These are phyloP conservation scores for Salmacisia buchloeana DNA, from an alignment of 1,284 basidiomycete genomes.

Conservation along the genomic window DNA sequence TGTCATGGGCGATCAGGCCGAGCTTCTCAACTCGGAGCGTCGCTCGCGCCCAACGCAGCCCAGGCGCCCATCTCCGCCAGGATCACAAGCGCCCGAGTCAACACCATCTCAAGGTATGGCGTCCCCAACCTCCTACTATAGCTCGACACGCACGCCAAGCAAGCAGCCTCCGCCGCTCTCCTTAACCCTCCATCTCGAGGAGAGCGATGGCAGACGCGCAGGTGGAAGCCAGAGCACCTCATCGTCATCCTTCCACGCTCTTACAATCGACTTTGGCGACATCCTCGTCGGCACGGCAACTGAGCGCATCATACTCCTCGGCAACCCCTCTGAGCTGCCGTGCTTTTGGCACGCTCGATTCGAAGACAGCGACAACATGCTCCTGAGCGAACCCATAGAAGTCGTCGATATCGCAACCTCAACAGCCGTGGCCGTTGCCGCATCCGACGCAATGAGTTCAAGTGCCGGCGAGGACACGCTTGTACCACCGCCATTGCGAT, in stretches of 20 bases:
- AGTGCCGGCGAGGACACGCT: background rate
- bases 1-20: conserved; percentile 41
- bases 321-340: conserved; percentile 42
- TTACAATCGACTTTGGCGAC: conserved; percentile 44
- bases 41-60: conserved; percentile 12
- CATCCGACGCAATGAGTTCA: background rate
- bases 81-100: background rate
- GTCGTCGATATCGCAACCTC: background rate
- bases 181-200: conserved; percentile 5
- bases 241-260: background rate
- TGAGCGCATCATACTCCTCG: conserved; percentile 25
- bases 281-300: conserved; percentile 39
- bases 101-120: conserved; percentile 19
- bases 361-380: conserved; percentile 43
- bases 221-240: conserved; percentile 2
- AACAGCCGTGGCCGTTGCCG: background rate
- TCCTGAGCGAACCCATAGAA: conserved; percentile 11
- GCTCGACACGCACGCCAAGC: conserved; percentile 30
- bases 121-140: conserved; percentile 29
- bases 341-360: conserved; percentile 40
- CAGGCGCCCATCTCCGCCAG: background rate
- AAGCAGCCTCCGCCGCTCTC: no score
- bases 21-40: conserved; percentile 1
- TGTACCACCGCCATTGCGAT: background rate
- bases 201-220: background rate